Evolutionary conservation across 371 early-diverging fungal genomes (phyloP).

Genomic region (Saksenaea vasiformis): DNA sequence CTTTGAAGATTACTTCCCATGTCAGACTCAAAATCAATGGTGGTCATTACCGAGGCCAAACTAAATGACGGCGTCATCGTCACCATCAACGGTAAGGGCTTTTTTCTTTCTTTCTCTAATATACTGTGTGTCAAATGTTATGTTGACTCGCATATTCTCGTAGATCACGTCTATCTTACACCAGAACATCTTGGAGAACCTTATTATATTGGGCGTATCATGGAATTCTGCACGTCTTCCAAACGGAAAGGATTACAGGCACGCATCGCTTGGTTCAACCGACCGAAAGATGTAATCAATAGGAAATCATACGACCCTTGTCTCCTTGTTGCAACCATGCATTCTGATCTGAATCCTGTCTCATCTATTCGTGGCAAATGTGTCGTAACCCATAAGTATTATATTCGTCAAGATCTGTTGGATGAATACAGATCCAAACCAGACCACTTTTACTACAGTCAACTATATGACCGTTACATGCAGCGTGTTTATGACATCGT

Average conservation of each 20-base stretch:
- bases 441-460: conserved; percentile 83
- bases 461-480: conserved; percentile 87
- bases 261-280: conserved; percentile 82
- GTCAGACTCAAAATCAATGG: conserved; percentile 12
- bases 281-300: conserved; percentile 78
- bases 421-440: conserved; percentile 57
- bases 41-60: conserved; percentile 19
- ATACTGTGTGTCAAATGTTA: conserved; percentile 7
- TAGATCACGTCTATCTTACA: conserved; percentile 81
- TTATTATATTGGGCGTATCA: conserved; percentile 80
- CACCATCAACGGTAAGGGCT: conserved; percentile 33
- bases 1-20: conserved; percentile 3
- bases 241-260: conserved; percentile 56
- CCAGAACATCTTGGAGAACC: conserved; percentile 77
- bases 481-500: conserved; percentile 86
- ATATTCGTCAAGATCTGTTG: conserved; percentile 60
- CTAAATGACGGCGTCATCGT: conserved; percentile 30
- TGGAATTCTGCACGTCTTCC: conserved; percentile 70
- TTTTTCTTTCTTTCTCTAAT: background rate
- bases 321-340: conserved; percentile 85
- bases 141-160: conserved; percentile 3
- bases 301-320: conserved; percentile 73
- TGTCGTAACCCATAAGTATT: conserved; percentile 66
- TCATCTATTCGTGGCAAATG: conserved; percentile 83
- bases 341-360: conserved; percentile 84